phyloP scores from a whole-genome alignment of 2,329 filamentous ascomycete genomes.

The Cryphonectria japonica region DNA sequence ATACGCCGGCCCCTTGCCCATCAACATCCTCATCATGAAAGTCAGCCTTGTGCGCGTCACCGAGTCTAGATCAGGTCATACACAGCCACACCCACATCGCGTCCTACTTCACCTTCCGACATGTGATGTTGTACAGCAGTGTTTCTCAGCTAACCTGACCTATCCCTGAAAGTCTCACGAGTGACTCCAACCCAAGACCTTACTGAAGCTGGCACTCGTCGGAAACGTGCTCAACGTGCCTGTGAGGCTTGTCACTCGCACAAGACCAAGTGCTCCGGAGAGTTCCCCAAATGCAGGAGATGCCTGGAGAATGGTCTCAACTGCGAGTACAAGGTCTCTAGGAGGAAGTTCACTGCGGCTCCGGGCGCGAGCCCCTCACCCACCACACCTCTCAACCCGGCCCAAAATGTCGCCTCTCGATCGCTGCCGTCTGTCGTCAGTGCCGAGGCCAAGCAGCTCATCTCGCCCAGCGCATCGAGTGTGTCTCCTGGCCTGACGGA shows the following conservation, averaged over 20 bases:
- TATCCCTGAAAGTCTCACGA: constrained; percentile 37
- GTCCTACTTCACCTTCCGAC: constrained; percentile 1
- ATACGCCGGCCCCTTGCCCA: not conserved
- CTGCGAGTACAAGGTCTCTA: constrained; percentile 46
- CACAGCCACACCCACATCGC: not conserved
- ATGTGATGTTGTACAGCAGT: not conserved
- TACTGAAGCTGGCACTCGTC: constrained; percentile 47
- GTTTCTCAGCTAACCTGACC: constrained; percentile 3
- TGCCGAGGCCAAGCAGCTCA: constrained; percentile 11
- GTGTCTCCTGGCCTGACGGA: constrained; percentile 18
- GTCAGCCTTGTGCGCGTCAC: not conserved
- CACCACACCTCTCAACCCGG: constrained; percentile 8
- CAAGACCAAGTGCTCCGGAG: constrained; percentile 50
- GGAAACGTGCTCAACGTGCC: constrained; percentile 48
- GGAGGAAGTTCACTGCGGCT: constrained; percentile 44
- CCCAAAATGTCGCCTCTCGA: constrained; percentile 11
- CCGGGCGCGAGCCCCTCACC: constrained; percentile 28
- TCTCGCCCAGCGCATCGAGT: constrained; percentile 11
- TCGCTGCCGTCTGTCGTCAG: constrained; percentile 1
- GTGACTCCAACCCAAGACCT: constrained; percentile 46
- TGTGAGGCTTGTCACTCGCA: constrained; percentile 47
- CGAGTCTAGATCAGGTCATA: not conserved
- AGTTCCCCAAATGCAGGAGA: constrained; percentile 44
- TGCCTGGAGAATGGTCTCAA: constrained; percentile 41
- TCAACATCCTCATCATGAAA: not conserved